phyloP scores from a whole-genome alignment of 2,329 filamentous ascomycete species.

The Corniculantispora saksenae region DNA sequence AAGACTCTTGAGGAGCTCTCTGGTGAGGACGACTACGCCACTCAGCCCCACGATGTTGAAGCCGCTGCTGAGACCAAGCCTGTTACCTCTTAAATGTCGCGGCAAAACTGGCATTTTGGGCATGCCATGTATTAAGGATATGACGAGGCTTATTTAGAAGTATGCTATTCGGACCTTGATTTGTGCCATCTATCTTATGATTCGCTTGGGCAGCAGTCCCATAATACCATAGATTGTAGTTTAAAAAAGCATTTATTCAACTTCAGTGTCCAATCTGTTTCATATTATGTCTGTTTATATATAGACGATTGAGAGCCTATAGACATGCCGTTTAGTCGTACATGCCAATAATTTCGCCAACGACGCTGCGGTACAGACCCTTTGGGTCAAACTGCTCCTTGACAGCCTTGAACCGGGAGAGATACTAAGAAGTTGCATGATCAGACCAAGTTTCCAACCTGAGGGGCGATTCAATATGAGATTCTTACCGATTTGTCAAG shows the following conservation, averaged over 20 bases:
- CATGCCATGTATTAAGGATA: neutral
- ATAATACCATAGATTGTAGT: slow-evolving; percentile 12
- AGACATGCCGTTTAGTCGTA: slow-evolving; percentile 29
- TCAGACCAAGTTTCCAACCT: neutral
- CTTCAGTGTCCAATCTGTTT: neutral
- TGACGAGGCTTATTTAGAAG: neutral
- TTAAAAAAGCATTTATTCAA: neutral
- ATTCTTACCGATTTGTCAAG: slow-evolving; percentile 44
- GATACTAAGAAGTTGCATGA: slow-evolving; percentile 30
- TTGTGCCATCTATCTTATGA: neutral
- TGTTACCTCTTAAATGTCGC: neutral
- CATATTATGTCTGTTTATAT: neutral
- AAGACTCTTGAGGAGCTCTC: slow-evolving; percentile 69
- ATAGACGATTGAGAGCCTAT: neutral
- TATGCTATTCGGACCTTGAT: neutral
- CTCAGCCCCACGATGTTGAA: neutral
- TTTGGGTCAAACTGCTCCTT: slow-evolving; percentile 50
- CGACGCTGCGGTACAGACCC: slow-evolving; percentile 47
- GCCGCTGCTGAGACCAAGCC: neutral
- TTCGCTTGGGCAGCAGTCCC: neutral
- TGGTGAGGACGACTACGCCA: slow-evolving; percentile 32
- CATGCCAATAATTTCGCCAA: slow-evolving; percentile 51
- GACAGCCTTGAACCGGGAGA: slow-evolving; percentile 49
- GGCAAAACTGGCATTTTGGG: neutral
- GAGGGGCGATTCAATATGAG: too few species aligned